These are phyloP conservation scores for Psidium friedrichsthalianum DNA, from an alignment of 345 rosid species.

Conservation along the genomic window DNA sequence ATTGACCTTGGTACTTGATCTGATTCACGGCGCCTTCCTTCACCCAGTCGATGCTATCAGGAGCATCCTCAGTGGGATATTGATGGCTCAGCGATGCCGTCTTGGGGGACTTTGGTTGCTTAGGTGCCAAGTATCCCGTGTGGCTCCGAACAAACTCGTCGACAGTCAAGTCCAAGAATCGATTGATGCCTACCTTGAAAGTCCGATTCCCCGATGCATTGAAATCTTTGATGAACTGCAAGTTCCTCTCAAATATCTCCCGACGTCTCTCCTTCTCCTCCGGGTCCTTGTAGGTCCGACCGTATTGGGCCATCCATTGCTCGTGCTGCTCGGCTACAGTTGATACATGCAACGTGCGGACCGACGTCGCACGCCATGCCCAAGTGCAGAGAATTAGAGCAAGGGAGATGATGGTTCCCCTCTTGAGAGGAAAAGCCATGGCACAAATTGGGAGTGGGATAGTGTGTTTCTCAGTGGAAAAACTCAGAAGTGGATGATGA, in stretches of 20 bases:
- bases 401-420: neutral
- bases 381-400: neutral
- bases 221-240: constrained; percentile 15
- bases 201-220: constrained; percentile 4
- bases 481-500: neutral
- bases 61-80: neutral
- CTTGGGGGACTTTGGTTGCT: neutral
- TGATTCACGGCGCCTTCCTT: neutral
- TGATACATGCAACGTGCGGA: neutral
- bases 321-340: neutral
- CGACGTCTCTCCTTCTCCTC: constrained; percentile 17
- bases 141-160: constrained; percentile 10
- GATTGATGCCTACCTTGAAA: constrained; percentile 21
- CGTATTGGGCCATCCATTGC: neutral
- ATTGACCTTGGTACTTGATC: neutral
- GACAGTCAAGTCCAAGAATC: constrained; percentile 20
- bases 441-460: neutral
- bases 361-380: neutral
- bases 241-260: constrained; percentile 16
- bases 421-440: neutral
- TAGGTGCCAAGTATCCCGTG: neutral
- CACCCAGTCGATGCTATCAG: neutral
- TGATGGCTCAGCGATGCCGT: neutral
- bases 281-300: constrained; percentile 1
- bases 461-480: no score